Conservation (phyloP, 441 rosid genomes). For the Dalechampia spathulata region DNA sequence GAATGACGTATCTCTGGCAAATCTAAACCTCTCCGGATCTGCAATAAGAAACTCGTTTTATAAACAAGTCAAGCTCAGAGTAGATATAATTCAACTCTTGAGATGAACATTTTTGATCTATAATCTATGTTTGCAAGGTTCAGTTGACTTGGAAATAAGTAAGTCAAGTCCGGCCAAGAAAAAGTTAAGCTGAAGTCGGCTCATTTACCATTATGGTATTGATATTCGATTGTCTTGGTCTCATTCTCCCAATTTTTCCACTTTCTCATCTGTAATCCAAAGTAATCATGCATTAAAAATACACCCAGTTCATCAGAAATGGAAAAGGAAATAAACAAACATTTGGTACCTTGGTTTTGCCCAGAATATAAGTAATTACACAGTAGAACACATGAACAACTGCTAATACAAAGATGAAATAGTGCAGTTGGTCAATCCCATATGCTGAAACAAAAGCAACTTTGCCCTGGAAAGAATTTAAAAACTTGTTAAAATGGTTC, state of each 20-base stretch:
- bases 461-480: too few relatives aligned
- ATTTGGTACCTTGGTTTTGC: constrained; percentile 64
- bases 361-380: constrained; percentile 57
- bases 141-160: too few relatives aligned
- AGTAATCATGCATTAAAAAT: too few relatives aligned
- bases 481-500: constrained; percentile 9
- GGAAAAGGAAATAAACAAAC: too few relatives aligned
- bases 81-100: too few relatives aligned
- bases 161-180: too few relatives aligned
- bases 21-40: constrained; percentile 96
- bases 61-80: too few relatives aligned
- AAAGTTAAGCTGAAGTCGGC: too few relatives aligned
- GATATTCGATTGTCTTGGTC: constrained; percentile 75
- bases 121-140: too few relatives aligned
- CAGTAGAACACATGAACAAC: constrained; percentile 69
- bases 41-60: constrained; percentile 14
- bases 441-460: constrained; percentile 70
- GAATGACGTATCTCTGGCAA: constrained; percentile 89
- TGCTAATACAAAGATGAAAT: constrained; percentile 89
- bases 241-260: constrained; percentile 90
- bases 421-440: constrained; percentile 84
- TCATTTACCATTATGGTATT: constrained; percentile 59
- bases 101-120: too few relatives aligned
- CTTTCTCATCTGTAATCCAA: constrained; percentile 61
- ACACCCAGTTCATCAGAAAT: too few relatives aligned